Conservation (phyloP, 1,139 yeast species). For the Taphrina communis region DNA sequence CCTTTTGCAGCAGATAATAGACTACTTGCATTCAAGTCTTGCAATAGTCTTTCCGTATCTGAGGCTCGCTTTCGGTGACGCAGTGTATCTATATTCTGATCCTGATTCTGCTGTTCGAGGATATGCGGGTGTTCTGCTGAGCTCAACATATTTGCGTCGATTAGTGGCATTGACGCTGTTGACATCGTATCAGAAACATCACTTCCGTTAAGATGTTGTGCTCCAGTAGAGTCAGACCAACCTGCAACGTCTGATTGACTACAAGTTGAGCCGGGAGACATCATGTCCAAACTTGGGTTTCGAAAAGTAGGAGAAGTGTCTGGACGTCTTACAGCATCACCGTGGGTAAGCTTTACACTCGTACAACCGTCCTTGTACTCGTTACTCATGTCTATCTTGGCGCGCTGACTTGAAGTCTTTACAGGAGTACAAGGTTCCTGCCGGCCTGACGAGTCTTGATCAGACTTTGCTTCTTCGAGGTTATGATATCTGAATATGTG, state of each 20-base stretch:
- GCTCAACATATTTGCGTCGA: neutral
- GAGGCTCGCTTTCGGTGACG: constrained; percentile 24
- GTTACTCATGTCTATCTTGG: neutral
- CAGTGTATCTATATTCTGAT: constrained; percentile 2
- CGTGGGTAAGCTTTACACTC: neutral
- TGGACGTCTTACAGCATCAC: too few species aligned
- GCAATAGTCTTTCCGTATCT: constrained; percentile 10
- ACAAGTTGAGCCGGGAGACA: neutral
- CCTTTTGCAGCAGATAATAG: constrained; percentile 1
- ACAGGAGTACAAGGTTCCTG: neutral
- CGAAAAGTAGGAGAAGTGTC: too few species aligned
- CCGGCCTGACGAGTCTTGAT: too few species aligned
- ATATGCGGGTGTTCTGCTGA: neutral
- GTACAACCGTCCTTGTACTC: neutral
- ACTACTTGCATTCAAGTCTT: constrained; percentile 15
- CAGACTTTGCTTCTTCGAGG: constrained; percentile 42
- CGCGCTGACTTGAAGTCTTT: neutral
- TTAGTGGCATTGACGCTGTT: neutral
- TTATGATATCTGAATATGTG: constrained; percentile 49
- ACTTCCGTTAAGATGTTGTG: too few species aligned
- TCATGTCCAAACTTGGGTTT: neutral
- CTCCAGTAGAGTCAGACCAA: too few species aligned
- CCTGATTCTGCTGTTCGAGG: neutral
- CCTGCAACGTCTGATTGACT: neutral
- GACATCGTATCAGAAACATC: neutral